Conservation (phyloP, 2,329 filamentous ascomycete genomes). For the Talaromyces sp. region DNA sequence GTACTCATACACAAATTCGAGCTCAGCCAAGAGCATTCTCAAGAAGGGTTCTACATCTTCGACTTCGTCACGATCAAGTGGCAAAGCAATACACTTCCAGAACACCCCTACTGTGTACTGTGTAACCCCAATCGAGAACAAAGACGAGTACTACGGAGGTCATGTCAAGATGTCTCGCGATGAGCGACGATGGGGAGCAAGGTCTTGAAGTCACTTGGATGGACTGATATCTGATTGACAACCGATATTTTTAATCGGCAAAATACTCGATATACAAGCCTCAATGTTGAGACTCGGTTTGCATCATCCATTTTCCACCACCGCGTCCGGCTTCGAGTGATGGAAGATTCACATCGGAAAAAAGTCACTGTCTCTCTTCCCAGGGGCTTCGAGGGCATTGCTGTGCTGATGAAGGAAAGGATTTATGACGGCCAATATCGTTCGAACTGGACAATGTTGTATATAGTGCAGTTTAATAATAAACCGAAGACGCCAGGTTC, state of each 20-base stretch:
- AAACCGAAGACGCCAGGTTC: slow-evolving; percentile 5
- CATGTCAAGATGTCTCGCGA: slow-evolving; percentile 43
- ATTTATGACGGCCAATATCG: slow-evolving; percentile 3
- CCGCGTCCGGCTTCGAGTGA: slow-evolving; percentile 15
- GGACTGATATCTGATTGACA: not conserved
- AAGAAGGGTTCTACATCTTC: slow-evolving; percentile 35
- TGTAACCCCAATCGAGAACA: slow-evolving; percentile 46
- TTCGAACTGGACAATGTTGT: slow-evolving; percentile 2
- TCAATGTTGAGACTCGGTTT: not conserved
- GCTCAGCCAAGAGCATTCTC: slow-evolving; percentile 45
- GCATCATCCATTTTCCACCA: slow-evolving; percentile 4
- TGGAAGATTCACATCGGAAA: slow-evolving; percentile 12
- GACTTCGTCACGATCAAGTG: slow-evolving; percentile 15
- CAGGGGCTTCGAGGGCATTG: slow-evolving; percentile 1
- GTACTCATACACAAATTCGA: slow-evolving; percentile 42
- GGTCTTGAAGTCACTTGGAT: slow-evolving; percentile 9
- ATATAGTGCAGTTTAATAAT: slow-evolving; percentile 15
- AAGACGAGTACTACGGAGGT: slow-evolving; percentile 46
- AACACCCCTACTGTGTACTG: slow-evolving; percentile 43
- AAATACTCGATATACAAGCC: not conserved
- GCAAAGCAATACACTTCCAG: slow-evolving; percentile 41
- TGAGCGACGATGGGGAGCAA: slow-evolving; percentile 40
- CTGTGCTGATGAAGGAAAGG: slow-evolving; percentile 7
- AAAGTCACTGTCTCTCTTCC: not conserved
- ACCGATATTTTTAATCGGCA: not conserved